Evolutionary conservation across 2,329 filamentous ascomycete species (phyloP).

Genomic region (Myrmaecium sp.): DNA sequence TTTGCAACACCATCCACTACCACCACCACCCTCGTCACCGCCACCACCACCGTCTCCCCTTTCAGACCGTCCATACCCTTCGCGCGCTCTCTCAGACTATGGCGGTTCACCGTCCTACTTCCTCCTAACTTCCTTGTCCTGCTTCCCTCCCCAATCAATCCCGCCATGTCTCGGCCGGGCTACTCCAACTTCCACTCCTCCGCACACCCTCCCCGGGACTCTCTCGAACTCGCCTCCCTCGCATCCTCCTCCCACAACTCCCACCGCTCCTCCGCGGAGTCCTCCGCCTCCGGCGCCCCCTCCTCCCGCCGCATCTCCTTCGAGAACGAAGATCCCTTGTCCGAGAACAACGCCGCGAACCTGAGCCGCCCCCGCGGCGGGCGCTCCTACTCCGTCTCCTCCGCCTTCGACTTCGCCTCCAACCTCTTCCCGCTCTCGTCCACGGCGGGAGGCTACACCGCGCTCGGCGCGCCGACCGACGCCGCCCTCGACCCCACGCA

Average conservation of each 20-base stretch:
- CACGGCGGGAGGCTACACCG: conserved; percentile 64
- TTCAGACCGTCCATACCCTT: too few relatives aligned
- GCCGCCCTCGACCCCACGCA: conserved; percentile 34
- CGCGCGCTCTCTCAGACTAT: too few relatives aligned
- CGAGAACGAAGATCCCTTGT: conserved; percentile 67
- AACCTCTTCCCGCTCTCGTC: conserved; percentile 86
- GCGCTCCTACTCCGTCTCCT: conserved; percentile 78
- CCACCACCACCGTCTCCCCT: conserved; percentile 1
- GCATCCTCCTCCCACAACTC: conserved; percentile 63
- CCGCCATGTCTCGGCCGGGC: conserved; percentile 18
- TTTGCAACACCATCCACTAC: conserved; percentile 1
- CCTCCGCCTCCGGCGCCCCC: conserved; percentile 66
- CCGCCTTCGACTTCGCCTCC: conserved; percentile 87
- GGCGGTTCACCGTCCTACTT: too few relatives aligned
- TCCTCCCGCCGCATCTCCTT: conserved; percentile 87
- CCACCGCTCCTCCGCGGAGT: conserved; percentile 47
- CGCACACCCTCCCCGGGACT: conserved; percentile 51
- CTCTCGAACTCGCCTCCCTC: conserved; percentile 86
- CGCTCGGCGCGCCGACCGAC: conserved; percentile 60
- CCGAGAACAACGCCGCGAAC: conserved; percentile 38
- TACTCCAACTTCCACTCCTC: conserved; percentile 17
- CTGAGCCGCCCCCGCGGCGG: conserved; percentile 26
- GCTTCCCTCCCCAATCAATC: conserved; percentile 8
- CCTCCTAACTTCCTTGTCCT: conserved; percentile 5
- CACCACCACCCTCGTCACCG: conserved; percentile 5